Evolutionary conservation across 2,329 filamentous ascomycete species (phyloP), one percentile per base, ranked within the genome.

Genomic region (Neurospora crassa): DNA sequence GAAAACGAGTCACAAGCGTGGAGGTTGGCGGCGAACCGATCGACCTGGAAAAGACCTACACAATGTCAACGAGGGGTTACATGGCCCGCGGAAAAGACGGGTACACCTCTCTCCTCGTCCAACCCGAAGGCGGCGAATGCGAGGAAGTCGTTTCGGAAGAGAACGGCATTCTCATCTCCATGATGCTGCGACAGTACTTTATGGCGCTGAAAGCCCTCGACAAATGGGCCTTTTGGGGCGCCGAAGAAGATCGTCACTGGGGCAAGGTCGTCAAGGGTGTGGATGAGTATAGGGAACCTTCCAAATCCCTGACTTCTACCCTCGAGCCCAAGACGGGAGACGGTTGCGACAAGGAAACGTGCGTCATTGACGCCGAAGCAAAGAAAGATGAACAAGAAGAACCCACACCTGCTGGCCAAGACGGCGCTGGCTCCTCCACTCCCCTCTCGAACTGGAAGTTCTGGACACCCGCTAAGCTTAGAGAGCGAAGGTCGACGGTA

Each of bases 1-100:
- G 90, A 0, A 85, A 87, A 3, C 87, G 94, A 40, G 85, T 97
- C 59, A 80, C 86, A 1, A 88, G 84, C 67, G 87, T 88, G 11
- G 85, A 84, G 11, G 85, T 97, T 34, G 88, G 84, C 1, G 88
- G 86, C 0, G 79, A 86, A 69, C 85, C 89, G 0, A 83, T 93
- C 5, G 87, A 93, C 29, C 81, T 86, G 12, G 83, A 89, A 24
- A 87, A 82, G 72, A 83, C 88, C 45, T 97, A 97, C 77, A 85
- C 86, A 0, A 83, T 97, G 2, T 91, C 90, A 10, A 97, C 94
- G 0, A 84, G 94, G 71, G 93, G 92, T 0, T 97, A 97, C 78
- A 97, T 97, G 93, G 91, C 87, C 4, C 88, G 92, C 43, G 94
- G 94, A 24, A 96, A 95, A 80, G 94, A 97, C 75, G 94, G 94